These are phyloP conservation scores for Silene uniflora DNA, from an alignment of 148 eudicot genomes.

Conservation along the genomic window DNA sequence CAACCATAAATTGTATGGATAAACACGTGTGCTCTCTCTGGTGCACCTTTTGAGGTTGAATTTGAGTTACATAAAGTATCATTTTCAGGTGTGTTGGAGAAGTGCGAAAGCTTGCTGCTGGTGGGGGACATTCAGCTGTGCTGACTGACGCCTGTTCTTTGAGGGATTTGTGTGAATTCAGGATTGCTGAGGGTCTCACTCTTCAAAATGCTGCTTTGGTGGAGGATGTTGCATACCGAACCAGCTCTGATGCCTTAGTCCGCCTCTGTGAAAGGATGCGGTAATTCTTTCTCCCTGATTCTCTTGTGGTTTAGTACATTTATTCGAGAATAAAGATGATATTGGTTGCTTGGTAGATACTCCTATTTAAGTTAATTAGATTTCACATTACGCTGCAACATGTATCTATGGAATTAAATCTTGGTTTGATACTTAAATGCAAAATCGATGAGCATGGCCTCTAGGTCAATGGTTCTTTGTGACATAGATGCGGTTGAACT, in stretches of 20 bases:
- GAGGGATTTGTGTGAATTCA: conserved; percentile 90
- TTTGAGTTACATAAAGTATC: neutral
- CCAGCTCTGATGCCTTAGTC: conserved; percentile 83
- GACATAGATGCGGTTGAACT: too few relatives aligned
- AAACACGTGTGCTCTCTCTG: conserved; percentile 3
- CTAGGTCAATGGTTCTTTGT: neutral
- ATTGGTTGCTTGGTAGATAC: neutral
- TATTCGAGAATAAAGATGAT: neutral
- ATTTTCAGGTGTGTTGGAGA: conserved; percentile 90
- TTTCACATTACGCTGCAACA: too few relatives aligned
- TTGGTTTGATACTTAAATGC: too few relatives aligned
- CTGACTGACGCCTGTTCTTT: conserved; percentile 90
- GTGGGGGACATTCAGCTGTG: conserved; percentile 98
- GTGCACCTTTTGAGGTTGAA: neutral
- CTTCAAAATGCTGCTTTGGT: conserved; percentile 64
- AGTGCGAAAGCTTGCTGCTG: conserved; percentile 93
- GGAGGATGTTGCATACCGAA: conserved; percentile 81
- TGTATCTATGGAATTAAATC: too few relatives aligned
- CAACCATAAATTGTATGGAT: neutral
- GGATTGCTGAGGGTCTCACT: conserved; percentile 70
- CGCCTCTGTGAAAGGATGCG: conserved; percentile 90
- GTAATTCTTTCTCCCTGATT: conserved; percentile 30
- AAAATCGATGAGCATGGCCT: neutral
- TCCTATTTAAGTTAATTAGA: too few relatives aligned
- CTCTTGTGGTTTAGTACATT: neutral